Conservation (phyloP, 139 green algal species). For the Dunaliella primolecta region DNA sequence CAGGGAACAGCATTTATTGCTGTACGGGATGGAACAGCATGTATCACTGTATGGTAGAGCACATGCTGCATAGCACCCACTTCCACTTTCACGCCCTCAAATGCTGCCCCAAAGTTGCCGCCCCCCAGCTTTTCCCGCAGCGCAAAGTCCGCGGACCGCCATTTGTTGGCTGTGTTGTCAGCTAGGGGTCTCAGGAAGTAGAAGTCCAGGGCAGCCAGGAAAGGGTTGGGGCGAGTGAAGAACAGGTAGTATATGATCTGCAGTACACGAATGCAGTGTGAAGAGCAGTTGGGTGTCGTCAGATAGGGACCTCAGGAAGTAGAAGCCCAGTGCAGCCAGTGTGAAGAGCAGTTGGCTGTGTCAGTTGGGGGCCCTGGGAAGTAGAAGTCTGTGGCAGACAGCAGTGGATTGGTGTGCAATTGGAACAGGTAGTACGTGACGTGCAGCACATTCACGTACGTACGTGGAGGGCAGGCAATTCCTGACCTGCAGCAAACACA, state of each 20-base stretch:
- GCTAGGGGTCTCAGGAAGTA: conserved; percentile 64
- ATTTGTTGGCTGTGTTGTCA: conserved; percentile 42
- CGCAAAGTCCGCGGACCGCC: conserved; percentile 33
- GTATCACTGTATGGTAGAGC: too few relatives aligned
- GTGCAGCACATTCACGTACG: too few relatives aligned
- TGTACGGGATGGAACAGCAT: too few relatives aligned
- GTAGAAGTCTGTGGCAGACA: too few relatives aligned
- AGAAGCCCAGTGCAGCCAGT: conserved; percentile 75
- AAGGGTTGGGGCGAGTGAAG: conserved; percentile 49
- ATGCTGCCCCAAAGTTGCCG: conserved; percentile 78
- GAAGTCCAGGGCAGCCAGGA: conserved; percentile 73
- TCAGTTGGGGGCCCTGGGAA: too few relatives aligned
- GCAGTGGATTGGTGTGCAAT: too few relatives aligned
- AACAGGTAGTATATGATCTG: conserved; percentile 59
- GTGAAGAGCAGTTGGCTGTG: too few relatives aligned
- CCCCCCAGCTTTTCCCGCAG: conserved; percentile 70
- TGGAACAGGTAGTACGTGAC: too few relatives aligned
- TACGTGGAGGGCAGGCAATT: too few relatives aligned
- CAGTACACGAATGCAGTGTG: background rate
- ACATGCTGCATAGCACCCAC: too few relatives aligned
- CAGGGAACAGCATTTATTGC: too few relatives aligned
- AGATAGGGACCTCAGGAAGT: conserved; percentile 56
- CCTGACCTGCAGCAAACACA: too few relatives aligned
- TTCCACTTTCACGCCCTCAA: conserved; percentile 6
- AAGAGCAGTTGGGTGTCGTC: conserved; percentile 15